Evolutionary conservation across 2,329 filamentous ascomycete genomes (phyloP), one percentile per base, ranked within the genome.

Genomic region (Sclerotinia nivalis): DNA sequence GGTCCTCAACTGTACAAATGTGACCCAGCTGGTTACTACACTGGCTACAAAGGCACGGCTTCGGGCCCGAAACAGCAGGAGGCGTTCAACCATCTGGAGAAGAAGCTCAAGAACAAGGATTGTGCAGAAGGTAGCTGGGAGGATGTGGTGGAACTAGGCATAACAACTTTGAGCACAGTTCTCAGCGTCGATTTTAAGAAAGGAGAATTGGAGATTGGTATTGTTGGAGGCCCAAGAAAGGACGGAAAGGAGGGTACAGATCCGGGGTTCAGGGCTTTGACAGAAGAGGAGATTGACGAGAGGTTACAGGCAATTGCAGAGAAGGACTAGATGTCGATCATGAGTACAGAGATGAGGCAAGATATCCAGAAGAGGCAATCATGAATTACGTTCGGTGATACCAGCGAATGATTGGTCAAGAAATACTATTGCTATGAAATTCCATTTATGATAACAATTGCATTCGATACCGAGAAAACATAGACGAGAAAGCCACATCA

Each of bases 181-280:
- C 87, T 99, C 74, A 97, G 95, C 82, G 97, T 98, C 81, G 96
- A 99, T 81, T 99, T 99, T 86, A 99, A 99, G 88, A 98, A 98
- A 87, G 92, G 92, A 77, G 96, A 99, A 85, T 90, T 99, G 80
- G 96, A 99, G 84, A 93, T 99, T 82, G 96, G 96, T 73, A 94
- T 99, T 79, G 96, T 97, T 68, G 96, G 96, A 75, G 95, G 93
- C 43, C 94, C 95, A 70, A 87, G 89, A 77, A 83, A 85, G 71
- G 93, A 97, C 79, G 95, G 94, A 75, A 87, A 92, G 82, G 92
- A 96, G 80, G 93, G 93, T 74, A 91, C 90, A 73, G 87, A 93
- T 77, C 82, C 90, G 64, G 85, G 85, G 72, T 99, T 99, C 86
- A 89, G 94, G 80, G 91, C 90, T 76, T 86, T 99, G 81, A 97